A percentile compares a stretch with the other conserved stretches of the same genome.
phyloP scores from a whole-genome alignment of 2,329 filamentous ascomycete genomes.

The Aureobasidium sp. region DNA sequence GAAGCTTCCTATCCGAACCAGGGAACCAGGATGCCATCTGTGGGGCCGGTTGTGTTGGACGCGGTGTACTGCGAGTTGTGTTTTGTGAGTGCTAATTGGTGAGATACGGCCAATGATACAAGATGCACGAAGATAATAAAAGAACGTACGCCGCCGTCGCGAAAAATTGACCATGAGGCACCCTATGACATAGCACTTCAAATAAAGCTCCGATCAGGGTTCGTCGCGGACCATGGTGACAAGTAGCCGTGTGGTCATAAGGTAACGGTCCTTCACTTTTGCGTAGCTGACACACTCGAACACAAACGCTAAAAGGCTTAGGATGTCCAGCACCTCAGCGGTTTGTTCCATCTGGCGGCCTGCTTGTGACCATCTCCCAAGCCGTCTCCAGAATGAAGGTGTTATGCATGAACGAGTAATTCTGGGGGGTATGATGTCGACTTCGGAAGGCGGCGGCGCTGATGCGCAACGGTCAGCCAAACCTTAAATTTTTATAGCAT shows the following conservation, averaged over 20 bases:
- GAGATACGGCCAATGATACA: background rate
- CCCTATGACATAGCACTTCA: conserved; percentile 1
- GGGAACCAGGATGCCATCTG: background rate
- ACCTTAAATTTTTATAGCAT: background rate
- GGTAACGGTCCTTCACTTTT: background rate
- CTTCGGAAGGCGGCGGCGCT: background rate
- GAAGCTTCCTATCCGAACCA: background rate
- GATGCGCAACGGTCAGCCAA: background rate
- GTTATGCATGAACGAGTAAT: background rate
- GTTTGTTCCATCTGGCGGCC: background rate
- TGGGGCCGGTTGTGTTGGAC: background rate
- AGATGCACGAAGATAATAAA: background rate
- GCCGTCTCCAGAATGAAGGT: background rate
- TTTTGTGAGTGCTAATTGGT: background rate
- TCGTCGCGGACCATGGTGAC: background rate
- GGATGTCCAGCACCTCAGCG: background rate
- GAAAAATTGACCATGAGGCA: conserved; percentile 1
- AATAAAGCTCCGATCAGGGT: conserved; percentile 1
- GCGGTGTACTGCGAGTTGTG: background rate
- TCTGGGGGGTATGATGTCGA: background rate
- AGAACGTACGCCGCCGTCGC: background rate
- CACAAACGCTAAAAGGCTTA: no score
- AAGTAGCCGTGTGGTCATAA: background rate
- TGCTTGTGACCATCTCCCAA: background rate
- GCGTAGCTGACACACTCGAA: no score